Percentiles rank a stretch among this genome's conserved stretches.
Conservation (phyloP, 352 stramenopile genomes). For the Saprolegnia diclina region DNA sequence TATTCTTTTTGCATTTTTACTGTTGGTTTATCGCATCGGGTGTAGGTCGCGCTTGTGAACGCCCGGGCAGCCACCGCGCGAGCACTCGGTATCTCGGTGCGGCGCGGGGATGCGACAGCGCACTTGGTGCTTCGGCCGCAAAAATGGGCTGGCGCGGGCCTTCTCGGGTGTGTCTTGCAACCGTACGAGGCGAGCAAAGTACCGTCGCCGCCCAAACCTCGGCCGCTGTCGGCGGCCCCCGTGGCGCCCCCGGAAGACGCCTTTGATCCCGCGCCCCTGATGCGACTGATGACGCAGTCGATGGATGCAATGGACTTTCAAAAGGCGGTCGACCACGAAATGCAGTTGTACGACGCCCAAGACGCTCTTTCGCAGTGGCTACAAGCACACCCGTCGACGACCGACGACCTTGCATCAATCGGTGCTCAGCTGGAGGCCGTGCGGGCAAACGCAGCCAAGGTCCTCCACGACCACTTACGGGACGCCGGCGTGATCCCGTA, state of each 20-base stretch:
- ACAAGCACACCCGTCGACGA: background rate
- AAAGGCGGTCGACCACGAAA: background rate
- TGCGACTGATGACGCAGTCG: background rate
- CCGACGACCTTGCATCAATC: background rate
- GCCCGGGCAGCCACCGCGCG: background rate
- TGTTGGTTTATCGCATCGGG: background rate
- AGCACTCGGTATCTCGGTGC: constrained; percentile 14
- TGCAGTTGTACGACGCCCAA: background rate
- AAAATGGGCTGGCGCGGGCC: constrained; percentile 23
- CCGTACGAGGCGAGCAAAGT: constrained; percentile 18
- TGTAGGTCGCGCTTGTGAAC: constrained; percentile 18
- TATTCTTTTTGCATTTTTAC: background rate
- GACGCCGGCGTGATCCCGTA: constrained; percentile 2
- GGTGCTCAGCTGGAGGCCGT: background rate
- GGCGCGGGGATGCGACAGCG: background rate
- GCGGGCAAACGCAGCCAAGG: background rate
- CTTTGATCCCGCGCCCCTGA: background rate
- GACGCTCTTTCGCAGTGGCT: background rate
- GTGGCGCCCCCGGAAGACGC: background rate
- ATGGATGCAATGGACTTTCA: background rate
- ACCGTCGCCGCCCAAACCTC: background rate
- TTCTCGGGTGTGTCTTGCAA: constrained; percentile 22
- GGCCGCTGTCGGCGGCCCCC: no score
- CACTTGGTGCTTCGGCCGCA: constrained; percentile 25
- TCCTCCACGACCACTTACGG: background rate